Conservation (phyloP, 768 basidiomycete species). For the Rhodotorula paludigena region DNA sequence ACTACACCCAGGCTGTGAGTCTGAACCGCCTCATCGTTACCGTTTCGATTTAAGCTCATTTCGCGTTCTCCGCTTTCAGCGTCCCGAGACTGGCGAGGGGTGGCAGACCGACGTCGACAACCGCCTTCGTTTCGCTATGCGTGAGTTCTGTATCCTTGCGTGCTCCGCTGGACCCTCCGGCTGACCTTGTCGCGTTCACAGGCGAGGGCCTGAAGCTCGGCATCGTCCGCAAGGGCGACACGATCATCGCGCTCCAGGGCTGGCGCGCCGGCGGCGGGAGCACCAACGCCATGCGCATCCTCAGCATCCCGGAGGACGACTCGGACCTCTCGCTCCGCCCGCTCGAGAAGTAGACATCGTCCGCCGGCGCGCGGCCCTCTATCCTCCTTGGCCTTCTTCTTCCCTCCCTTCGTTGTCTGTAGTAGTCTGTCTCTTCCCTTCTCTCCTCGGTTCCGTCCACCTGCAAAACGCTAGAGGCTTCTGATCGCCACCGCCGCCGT, state of each 20-base stretch:
- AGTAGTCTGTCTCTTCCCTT: background rate
- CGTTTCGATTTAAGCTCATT: conserved; percentile 76
- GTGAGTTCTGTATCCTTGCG: too few species aligned
- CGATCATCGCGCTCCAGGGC: conserved; percentile 94
- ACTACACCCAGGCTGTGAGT: conserved; percentile 57
- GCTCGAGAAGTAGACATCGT: conserved; percentile 11
- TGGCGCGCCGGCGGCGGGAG: conserved; percentile 98
- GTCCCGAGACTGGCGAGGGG: conserved; percentile 76
- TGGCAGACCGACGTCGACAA: conserved; percentile 85
- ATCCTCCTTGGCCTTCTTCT: too few species aligned
- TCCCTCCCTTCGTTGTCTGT: background rate
- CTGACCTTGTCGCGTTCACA: too few species aligned
- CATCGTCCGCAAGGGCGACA: conserved; percentile 79
- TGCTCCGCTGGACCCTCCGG: too few species aligned
- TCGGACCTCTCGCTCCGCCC: conserved; percentile 37
- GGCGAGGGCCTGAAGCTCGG: conserved; percentile 74
- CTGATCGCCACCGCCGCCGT: too few species aligned
- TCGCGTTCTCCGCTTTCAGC: conserved; percentile 90
- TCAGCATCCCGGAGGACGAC: conserved; percentile 37
- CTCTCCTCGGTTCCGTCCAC: too few species aligned
- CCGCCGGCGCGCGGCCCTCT: too few species aligned
- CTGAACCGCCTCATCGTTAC: background rate
- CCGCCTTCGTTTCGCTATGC: conserved; percentile 59
- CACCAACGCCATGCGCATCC: conserved; percentile 63
- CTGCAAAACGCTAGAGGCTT: too few species aligned